Evolutionary conservation across 148 eudicot genomes (phyloP).

Genomic region (Fagopyrum tataricum): DNA sequence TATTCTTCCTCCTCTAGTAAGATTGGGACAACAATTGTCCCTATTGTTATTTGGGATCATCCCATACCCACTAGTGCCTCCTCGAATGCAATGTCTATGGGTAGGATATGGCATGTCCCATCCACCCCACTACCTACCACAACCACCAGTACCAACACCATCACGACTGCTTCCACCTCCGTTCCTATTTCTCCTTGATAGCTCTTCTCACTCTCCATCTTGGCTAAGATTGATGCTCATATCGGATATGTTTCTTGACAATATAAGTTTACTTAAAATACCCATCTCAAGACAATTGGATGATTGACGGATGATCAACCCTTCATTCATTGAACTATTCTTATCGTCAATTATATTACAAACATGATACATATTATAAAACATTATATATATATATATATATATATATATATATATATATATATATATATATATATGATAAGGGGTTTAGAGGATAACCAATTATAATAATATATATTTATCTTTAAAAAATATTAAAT

Average conservation of each 20-base stretch:
- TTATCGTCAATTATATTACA: too few species aligned
- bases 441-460: too few species aligned
- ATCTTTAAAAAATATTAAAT: too few species aligned
- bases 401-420: too few species aligned
- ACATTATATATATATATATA: too few species aligned
- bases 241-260: conserved; percentile 31
- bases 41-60: neutral
- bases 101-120: conserved; percentile 25
- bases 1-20: neutral
- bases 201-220: conserved; percentile 45
- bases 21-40: conserved; percentile 17
- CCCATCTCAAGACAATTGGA: too few species aligned
- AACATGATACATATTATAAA: too few species aligned
- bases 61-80: neutral
- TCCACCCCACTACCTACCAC: conserved; percentile 18
- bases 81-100: conserved; percentile 27
- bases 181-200: conserved; percentile 30
- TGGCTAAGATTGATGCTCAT: conserved; percentile 31
- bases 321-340: too few species aligned
- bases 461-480: too few species aligned
- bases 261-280: neutral
- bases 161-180: conserved; percentile 19
- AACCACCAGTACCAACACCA: neutral
- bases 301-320: too few species aligned
- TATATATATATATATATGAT: too few species aligned